phyloP scores from a whole-genome alignment of 176 grass and related monocot species.

The Miscanthus lutarioriparius region DNA sequence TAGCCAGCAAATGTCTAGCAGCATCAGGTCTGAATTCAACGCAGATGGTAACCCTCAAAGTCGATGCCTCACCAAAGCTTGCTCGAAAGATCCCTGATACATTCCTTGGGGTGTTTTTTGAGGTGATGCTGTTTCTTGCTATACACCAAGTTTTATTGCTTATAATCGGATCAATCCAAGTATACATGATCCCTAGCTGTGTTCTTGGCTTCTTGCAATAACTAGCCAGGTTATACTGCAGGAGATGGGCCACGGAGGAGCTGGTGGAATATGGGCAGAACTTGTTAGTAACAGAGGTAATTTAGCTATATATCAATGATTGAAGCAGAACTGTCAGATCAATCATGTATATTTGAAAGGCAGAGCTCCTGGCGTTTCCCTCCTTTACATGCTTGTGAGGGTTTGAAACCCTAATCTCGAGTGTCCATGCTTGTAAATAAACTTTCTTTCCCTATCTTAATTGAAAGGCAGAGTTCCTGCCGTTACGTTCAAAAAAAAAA shows the following conservation, averaged over 20 bases:
- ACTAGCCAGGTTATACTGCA: background rate
- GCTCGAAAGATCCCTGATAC: conserved; percentile 58
- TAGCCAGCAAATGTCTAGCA: conserved; percentile 26
- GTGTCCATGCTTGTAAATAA: no score
- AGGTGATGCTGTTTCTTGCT: conserved; percentile 42
- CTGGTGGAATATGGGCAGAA: conserved; percentile 18
- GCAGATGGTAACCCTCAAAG: conserved; percentile 41
- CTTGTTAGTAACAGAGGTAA: conserved; percentile 20
- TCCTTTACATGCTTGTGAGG: no score
- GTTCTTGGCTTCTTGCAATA: background rate
- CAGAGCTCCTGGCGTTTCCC: no score
- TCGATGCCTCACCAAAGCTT: conserved; percentile 54
- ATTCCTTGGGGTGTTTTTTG: conserved; percentile 85
- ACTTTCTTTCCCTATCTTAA: no score
- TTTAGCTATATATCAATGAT: background rate
- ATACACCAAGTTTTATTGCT: background rate
- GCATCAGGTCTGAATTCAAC: conserved; percentile 33
- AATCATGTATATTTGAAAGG: no score
- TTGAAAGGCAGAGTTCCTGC: no score
- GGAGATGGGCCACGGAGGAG: conserved; percentile 14
- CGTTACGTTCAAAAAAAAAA: no score
- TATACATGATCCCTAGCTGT: background rate
- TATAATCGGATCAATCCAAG: background rate
- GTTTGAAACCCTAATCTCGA: no score
- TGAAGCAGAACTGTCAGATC: no score